A percentile compares a stretch with the other conserved stretches of the same genome.
Conservation (phyloP, 257 asterid species). For the Haberlea rhodopensis region DNA sequence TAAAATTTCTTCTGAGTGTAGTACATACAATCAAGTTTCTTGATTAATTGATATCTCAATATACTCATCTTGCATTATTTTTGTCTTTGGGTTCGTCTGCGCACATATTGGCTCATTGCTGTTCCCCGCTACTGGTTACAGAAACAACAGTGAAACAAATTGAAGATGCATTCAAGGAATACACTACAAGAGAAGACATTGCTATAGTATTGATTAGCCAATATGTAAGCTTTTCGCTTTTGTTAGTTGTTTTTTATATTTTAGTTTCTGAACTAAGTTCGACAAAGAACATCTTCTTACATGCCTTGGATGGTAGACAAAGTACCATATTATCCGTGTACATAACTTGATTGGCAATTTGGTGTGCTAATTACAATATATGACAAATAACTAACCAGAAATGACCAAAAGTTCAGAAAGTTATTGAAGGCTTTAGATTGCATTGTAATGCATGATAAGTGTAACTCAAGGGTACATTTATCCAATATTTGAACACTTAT, state of each 20-base stretch:
- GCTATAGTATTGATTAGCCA: conserved; percentile 91
- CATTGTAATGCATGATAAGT: not conserved
- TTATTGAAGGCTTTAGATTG: not conserved
- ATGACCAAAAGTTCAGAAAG: not conserved
- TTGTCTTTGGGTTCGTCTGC: conserved; percentile 1
- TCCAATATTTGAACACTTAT: not conserved
- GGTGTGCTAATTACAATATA: no score
- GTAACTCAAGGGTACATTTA: not conserved
- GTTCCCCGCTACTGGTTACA: conserved; percentile 31
- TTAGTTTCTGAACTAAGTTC: not conserved
- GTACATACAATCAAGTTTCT: not conserved
- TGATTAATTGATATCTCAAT: not conserved
- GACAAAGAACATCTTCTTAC: not conserved
- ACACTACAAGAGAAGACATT: conserved; percentile 79
- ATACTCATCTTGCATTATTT: not conserved
- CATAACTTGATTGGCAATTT: not conserved
- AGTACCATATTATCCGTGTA: not conserved
- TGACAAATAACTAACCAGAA: not conserved
- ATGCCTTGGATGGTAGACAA: not conserved
- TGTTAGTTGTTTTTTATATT: conserved; percentile 5
- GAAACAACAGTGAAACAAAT: conserved; percentile 82
- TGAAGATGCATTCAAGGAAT: conserved; percentile 89
- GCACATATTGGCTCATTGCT: conserved; percentile 13
- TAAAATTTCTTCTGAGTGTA: not conserved
- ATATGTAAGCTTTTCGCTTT: conserved; percentile 53